These are phyloP conservation scores for Paraphoma sp. DNA, from an alignment of 2,329 filamentous ascomycete species.

Conservation along the genomic window DNA sequence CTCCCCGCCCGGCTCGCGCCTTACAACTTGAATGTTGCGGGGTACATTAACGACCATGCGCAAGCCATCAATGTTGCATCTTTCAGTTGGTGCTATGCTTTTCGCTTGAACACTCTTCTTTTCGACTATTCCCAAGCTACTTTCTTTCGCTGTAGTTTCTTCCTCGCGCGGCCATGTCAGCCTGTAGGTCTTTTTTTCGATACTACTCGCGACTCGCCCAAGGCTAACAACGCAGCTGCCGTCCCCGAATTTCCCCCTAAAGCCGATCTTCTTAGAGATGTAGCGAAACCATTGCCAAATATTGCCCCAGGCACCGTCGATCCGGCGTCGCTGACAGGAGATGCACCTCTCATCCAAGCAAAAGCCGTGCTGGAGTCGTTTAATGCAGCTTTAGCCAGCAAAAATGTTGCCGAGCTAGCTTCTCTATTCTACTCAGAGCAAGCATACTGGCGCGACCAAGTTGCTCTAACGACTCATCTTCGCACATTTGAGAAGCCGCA, in stretches of 20 bases:
- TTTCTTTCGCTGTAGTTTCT: too few relatives aligned
- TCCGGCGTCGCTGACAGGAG: not conserved
- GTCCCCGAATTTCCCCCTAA: not conserved
- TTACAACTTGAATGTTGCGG: too few relatives aligned
- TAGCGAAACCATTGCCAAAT: not conserved
- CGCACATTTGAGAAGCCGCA: not conserved
- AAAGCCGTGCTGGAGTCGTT: not conserved
- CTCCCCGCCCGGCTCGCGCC: too few relatives aligned
- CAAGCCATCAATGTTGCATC: too few relatives aligned
- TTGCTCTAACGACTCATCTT: not conserved
- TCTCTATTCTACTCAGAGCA: not conserved
- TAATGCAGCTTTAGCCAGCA: not conserved
- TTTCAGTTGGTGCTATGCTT: too few relatives aligned
- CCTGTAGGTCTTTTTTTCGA: too few relatives aligned
- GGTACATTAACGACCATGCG: too few relatives aligned
- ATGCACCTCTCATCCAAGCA: not conserved
- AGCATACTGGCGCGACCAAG: not conserved
- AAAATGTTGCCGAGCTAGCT: not conserved
- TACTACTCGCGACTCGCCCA: too few relatives aligned
- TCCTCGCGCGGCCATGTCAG: too few relatives aligned
- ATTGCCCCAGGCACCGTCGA: not conserved
- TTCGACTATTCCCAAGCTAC: too few relatives aligned
- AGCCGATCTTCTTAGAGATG: not conserved
- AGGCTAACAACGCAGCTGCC: too few relatives aligned
- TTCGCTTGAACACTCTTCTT: too few relatives aligned